Evolutionary conservation across 2,329 filamentous ascomycete genomes (phyloP), one percentile per base, ranked within the genome.

Genomic region (Xylariales sp.): DNA sequence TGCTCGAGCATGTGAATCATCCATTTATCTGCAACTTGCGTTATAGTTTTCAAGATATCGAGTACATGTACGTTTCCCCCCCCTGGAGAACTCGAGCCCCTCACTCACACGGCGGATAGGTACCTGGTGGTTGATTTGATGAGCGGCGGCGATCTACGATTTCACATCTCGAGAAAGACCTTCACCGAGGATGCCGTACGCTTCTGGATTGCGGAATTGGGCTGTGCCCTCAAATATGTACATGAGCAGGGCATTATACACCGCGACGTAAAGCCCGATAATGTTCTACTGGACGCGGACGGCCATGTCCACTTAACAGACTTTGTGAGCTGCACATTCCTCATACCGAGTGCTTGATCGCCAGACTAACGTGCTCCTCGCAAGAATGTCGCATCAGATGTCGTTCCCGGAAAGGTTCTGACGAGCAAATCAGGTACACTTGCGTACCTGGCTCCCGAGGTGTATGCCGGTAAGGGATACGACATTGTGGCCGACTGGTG

Each of bases 11-110:
- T 63, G 78, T 98, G 56, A 96, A 95, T 62, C 93, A 98, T 59
- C 89, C 91, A 19, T 98, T 97, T 64, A 86, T 98, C 53, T 97
- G 91, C 72, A 98, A 98, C 65, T 71, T 98, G 72, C 86, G 93
- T 57, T 98, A 97, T 70, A 96, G 90, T 68, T 98, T 98, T 62
- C 93, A 98, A 68, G 93, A 98, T 65, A 89, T 97, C 55, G 93
- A 98, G 65, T 98, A 98, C 68, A 85, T 98, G 88, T 95, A 74
- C 58, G 86, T 64, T 45, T 19, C 14, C 45, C 37, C 16, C 31
- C 40, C 37, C 22, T 25, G 19, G 15, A 29, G 8, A 20, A 32
- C 7, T 32, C 29, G 29, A 10, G 8, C 9, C 29, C 29, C 29
- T 27, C 12, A 21, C 25, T 18, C 18, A 24, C 15, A 6, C 11